A percentile compares a stretch with the other conserved stretches of the same genome.
Evolutionary conservation across 208 protist genomes (phyloP).

Genomic region (Lotmaria passim): DNA sequence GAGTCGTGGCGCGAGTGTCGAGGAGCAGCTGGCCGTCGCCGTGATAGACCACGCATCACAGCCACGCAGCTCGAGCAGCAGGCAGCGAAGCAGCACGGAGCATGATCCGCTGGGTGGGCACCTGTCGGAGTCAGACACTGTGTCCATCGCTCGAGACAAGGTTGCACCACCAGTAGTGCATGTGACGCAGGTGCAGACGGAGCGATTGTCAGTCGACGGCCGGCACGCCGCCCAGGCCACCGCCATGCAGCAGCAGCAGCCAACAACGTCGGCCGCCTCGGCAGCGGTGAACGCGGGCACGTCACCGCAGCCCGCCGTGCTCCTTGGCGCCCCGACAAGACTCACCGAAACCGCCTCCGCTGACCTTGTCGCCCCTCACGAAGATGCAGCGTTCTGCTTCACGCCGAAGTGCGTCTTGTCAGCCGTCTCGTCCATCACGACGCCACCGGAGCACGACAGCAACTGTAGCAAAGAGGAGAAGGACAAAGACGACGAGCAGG

Average conservation of each 20-base stretch:
- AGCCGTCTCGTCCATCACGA: background rate
- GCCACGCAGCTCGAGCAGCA: background rate
- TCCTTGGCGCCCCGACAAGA: too few species aligned
- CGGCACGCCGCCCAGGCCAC: background rate
- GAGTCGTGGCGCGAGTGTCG: background rate
- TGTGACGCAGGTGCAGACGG: background rate
- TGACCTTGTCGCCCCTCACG: too few species aligned
- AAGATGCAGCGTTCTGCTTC: too few species aligned
- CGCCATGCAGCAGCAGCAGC: background rate
- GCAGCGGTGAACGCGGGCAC: too few species aligned
- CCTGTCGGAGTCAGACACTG: background rate
- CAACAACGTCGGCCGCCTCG: background rate
- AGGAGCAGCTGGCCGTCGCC: background rate
- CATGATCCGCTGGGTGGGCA: background rate
- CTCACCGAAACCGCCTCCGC: too few species aligned
- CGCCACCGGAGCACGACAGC: background rate
- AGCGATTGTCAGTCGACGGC: background rate
- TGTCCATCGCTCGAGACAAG: too few species aligned
- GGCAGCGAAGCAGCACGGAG: too few species aligned
- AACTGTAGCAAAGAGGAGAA: background rate
- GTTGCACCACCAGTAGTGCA: background rate
- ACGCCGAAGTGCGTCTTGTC: background rate
- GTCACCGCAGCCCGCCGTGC: too few species aligned
- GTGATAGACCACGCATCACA: background rate
- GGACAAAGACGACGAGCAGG: background rate